A percentile compares a stretch with the other conserved stretches of the same genome.
These are phyloP conservation scores for Barnettozyma pratensis DNA, from an alignment of 805 yeast genomes.

Conservation along the genomic window DNA sequence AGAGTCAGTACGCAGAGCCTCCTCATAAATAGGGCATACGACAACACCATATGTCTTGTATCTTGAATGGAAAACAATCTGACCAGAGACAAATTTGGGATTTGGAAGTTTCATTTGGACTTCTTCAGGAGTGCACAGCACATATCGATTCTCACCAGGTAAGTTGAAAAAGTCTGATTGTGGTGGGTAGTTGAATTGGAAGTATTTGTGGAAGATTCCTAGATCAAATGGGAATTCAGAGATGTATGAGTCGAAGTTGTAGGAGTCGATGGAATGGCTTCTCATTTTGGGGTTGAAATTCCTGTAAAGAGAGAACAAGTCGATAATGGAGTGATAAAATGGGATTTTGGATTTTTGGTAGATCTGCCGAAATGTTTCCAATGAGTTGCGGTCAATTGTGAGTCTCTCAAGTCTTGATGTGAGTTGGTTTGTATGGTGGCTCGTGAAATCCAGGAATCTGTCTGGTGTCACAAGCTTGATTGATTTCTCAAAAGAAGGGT, in stretches of 20 bases:
- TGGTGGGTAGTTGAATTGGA: background rate
- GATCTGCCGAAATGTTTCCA: background rate
- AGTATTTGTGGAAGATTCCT: background rate
- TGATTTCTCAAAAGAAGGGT: background rate
- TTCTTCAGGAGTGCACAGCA: background rate
- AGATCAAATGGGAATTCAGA: constrained; percentile 2
- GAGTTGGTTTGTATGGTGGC: background rate
- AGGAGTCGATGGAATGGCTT: background rate
- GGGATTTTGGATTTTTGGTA: background rate
- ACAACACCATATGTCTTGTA: constrained; percentile 2
- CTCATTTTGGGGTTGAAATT: background rate
- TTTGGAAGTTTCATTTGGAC: background rate
- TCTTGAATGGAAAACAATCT: constrained; percentile 2
- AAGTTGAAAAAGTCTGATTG: background rate
- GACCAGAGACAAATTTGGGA: background rate
- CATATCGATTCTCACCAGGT: background rate
- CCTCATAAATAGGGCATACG: constrained; percentile 3
- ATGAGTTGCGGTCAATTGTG: background rate
- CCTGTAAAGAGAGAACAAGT: background rate
- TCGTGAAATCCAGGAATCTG: background rate
- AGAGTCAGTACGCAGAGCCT: background rate
- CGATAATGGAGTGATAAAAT: background rate
- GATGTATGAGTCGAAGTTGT: background rate
- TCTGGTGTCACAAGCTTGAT: background rate
- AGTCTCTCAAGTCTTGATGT: background rate